Percentiles rank a stretch among this genome's conserved stretches.
phyloP scores from a whole-genome alignment of 768 basidiomycete genomes.

The Pulveroboletus sp. region DNA sequence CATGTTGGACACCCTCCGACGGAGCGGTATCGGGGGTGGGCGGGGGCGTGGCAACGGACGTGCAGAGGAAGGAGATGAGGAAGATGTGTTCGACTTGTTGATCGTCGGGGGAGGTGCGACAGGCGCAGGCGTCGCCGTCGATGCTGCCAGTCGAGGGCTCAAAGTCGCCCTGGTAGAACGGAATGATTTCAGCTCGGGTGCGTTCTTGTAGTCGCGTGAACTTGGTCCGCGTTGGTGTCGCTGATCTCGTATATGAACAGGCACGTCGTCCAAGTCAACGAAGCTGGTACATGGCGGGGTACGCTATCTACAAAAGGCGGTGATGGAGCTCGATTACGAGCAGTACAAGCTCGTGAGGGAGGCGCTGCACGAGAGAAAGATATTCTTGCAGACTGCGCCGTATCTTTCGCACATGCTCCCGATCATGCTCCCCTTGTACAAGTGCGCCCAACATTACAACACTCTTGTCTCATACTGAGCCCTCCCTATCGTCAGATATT shows the following conservation, averaged over 20 bases:
- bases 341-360: constrained; percentile 96
- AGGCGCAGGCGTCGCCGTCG: constrained; percentile 93
- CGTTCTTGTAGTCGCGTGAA: constrained; percentile 18
- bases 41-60: not conserved
- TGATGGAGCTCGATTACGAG: constrained; percentile 93
- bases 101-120: constrained; percentile 95
- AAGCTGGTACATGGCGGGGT: constrained; percentile 99
- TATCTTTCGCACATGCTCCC: constrained; percentile 91
- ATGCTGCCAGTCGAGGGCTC: constrained; percentile 87
- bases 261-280: constrained; percentile 95
- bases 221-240: not conserved
- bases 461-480: constrained; percentile 1
- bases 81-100: constrained; percentile 71
- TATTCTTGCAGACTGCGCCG: constrained; percentile 94
- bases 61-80: constrained; percentile 45
- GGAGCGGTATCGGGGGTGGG: not conserved
- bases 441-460: constrained; percentile 40
- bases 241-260: constrained; percentile 34
- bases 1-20: constrained; percentile 54
- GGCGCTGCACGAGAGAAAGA: constrained; percentile 86
- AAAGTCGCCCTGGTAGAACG: constrained; percentile 92
- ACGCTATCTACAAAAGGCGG: constrained; percentile 94
- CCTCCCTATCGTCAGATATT: constrained; percentile 51
- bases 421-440: constrained; percentile 97
- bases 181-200: constrained; percentile 88